Conservation (phyloP, 257 asterid species). For the Galeopsis tetrahit region DNA sequence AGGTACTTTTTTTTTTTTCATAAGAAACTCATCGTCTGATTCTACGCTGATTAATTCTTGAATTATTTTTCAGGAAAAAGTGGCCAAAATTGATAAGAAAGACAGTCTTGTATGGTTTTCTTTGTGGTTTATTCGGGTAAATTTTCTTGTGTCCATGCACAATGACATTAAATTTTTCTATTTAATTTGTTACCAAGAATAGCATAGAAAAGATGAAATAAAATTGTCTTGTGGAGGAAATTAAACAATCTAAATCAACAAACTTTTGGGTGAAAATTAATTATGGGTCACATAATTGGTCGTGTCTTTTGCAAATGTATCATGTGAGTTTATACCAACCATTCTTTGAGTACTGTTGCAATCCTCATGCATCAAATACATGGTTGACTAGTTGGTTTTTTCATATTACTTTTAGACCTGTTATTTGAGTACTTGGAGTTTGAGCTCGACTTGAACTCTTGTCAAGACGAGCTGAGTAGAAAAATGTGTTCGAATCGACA, state of each 20-base stretch:
- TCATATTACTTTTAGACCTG: no score
- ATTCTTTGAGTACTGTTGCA: slow-evolving; percentile 31
- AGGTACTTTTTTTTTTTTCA: slow-evolving; percentile 39
- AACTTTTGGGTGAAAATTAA: not conserved
- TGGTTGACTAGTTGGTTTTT: not conserved
- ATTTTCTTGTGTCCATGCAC: not conserved
- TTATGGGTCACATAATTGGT: not conserved
- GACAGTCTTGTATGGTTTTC: slow-evolving; percentile 45
- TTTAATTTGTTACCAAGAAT: not conserved
- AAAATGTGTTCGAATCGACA: no score
- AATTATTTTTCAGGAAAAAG: slow-evolving; percentile 47
- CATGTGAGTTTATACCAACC: slow-evolving; percentile 10
- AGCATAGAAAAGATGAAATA: slow-evolving; percentile 4
- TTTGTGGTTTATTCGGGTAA: slow-evolving; percentile 63
- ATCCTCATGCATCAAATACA: not conserved
- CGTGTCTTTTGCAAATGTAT: slow-evolving; percentile 29
- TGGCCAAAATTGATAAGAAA: slow-evolving; percentile 62
- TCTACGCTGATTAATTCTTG: not conserved
- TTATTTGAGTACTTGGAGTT: no score
- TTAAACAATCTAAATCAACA: slow-evolving; percentile 12
- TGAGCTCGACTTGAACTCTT: no score
- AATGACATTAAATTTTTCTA: not conserved
- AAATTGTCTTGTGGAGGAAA: not conserved
- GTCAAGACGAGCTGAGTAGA: no score
- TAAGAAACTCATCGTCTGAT: not conserved